These are phyloP conservation scores for Penstemon newberryi DNA, from an alignment of 257 asterid genomes.

Conservation along the genomic window DNA sequence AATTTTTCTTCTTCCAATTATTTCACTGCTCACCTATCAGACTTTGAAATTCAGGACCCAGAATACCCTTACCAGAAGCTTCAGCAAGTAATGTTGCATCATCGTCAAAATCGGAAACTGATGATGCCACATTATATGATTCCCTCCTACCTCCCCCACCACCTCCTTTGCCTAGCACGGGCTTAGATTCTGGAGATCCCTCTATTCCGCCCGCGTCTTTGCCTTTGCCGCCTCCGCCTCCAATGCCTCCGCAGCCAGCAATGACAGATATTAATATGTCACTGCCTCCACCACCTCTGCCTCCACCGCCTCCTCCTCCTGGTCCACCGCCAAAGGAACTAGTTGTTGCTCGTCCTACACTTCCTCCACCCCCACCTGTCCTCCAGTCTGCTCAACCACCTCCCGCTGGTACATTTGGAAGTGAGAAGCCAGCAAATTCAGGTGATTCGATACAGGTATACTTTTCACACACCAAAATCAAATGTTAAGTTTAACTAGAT, in stretches of 20 bases:
- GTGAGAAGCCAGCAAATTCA: conserved; percentile 50
- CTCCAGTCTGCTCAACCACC: conserved; percentile 66
- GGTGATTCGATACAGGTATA: conserved; percentile 66
- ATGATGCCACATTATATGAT: conserved; percentile 46
- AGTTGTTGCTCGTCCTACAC: conserved; percentile 45
- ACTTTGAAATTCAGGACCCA: conserved; percentile 63
- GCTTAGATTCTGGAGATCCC: conserved; percentile 60
- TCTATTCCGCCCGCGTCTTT: conserved; percentile 52
- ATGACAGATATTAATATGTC: conserved; percentile 41
- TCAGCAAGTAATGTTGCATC: conserved; percentile 76
- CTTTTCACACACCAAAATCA: conserved; percentile 12
- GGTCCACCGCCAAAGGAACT: conserved; percentile 90
- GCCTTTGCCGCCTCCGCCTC: conserved; percentile 94
- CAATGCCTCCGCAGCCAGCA: conserved; percentile 75
- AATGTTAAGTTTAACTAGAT: conserved; percentile 2
- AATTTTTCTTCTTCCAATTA: background rate
- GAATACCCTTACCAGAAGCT: conserved; percentile 73
- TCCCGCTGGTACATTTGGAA: conserved; percentile 60
- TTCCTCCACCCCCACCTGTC: conserved; percentile 67
- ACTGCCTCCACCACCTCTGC: conserved; percentile 68
- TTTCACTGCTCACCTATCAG: background rate
- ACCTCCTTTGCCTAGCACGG: conserved; percentile 62
- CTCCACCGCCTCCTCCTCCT: conserved; percentile 90
- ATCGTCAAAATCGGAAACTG: conserved; percentile 59
- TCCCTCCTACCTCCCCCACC: conserved; percentile 82